Base-by-base conservation (phyloP, 2,329 filamentous ascomycete species). In the Cadophora malorum region DNA sequence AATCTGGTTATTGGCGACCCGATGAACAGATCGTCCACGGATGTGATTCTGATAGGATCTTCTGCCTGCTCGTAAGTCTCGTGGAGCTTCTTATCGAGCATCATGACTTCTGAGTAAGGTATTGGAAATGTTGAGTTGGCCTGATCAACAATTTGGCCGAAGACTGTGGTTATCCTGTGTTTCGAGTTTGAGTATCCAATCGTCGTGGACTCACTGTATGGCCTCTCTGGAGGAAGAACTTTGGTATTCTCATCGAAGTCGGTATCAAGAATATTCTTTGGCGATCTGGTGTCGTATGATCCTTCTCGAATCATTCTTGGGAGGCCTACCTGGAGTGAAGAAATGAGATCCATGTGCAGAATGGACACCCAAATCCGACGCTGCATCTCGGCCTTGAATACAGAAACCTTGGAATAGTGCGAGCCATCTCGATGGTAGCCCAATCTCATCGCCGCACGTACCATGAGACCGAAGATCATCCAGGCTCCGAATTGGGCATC, bases 291-390 rank as follows among this genome's bases (percentile, higher is more conserved):
- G 73, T 92, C 90, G 61, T 83, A 86, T 70, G 90, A 88, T 33
- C 86, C 84, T 38, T 85, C 83, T 67, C 86, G 83, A 61, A 91
- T 82, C 87, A 91, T 89, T 73, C 85, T 85, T 1, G 90, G 90
- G 65, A 92, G 81, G 1, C 90, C 90, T 67, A 91, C 83, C 75
- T 91, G 88, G 74, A 90, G 90, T 0, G 88, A 86, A 41, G 90
- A 88, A 4, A 91, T 77, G 7, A 88, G 78, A 75, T 92, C 90
- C 50, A 90, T 81, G 74, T 89, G 85, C 21, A 81, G 78, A 14
- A 83, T 81, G 68, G 85, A 78, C 67, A 82, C 82, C 86, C 86
- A 88, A 71, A 84, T 76, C 66, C 89, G 81, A 41, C 88, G 82
- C 69, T 88, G 83, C 87, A 91, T 94, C 77, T 88, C 85, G 6